A percentile compares a stretch with the other conserved stretches of the same genome.
Conservation (phyloP, 371 early-diverging fungal species). For the Mucor racemosus region DNA sequence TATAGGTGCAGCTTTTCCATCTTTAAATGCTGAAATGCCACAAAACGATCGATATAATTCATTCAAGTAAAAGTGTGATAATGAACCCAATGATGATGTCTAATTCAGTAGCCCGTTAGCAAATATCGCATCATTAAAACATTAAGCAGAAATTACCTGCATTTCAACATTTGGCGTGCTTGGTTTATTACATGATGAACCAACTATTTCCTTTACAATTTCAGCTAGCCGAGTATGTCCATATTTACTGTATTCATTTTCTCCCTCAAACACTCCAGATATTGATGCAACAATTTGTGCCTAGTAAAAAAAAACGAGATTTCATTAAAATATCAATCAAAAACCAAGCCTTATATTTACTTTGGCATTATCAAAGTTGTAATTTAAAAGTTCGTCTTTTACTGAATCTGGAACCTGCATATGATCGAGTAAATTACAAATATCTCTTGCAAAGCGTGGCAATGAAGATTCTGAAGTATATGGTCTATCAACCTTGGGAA, state of each 20-base stretch:
- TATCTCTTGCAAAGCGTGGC: slow-evolving; percentile 42
- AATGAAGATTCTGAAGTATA: slow-evolving; percentile 15
- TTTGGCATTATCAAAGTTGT: slow-evolving; percentile 47
- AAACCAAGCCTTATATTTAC: slow-evolving; percentile 2
- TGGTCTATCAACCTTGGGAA: slow-evolving; percentile 24
- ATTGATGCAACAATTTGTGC: slow-evolving; percentile 50
- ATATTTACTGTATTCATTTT: slow-evolving; percentile 32
- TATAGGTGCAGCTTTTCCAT: not conserved
- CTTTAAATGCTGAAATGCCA: slow-evolving; percentile 31
- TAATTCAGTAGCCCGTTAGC: slow-evolving; percentile 10
- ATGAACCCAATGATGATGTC: slow-evolving; percentile 51
- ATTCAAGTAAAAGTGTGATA: slow-evolving; percentile 34
- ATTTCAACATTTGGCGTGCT: slow-evolving; percentile 42
- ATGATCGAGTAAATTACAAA: slow-evolving; percentile 34
- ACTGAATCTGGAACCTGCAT: slow-evolving; percentile 49
- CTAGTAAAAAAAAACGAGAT: too few relatives aligned
- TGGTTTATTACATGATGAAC: slow-evolving; percentile 15
- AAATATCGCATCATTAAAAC: not conserved
- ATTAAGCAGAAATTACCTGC: slow-evolving; percentile 36
- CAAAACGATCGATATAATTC: slow-evolving; percentile 49
- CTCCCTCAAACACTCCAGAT: slow-evolving; percentile 46
- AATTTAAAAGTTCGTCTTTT: slow-evolving; percentile 37
- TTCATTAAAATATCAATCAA: not conserved
- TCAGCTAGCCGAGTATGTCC: slow-evolving; percentile 49
- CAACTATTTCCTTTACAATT: slow-evolving; percentile 29